phyloP scores from a whole-genome alignment of 1,284 basidiomycete species.

The Mycosarcoma maydis region DNA sequence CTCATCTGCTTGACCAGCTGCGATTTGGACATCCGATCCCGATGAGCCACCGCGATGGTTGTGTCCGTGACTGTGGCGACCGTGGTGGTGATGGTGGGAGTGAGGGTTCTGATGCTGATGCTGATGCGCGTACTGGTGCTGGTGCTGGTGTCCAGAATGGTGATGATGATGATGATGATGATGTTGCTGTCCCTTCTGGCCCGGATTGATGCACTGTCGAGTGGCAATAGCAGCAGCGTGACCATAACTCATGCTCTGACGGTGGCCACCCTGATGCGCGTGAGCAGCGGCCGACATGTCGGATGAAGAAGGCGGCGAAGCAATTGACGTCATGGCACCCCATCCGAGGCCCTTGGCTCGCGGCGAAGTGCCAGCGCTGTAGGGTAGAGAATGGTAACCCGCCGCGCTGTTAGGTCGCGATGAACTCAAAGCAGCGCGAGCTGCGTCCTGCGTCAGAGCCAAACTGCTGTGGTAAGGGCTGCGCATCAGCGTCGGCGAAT shows the following conservation, averaged over 20 bases:
- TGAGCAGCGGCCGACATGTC: constrained; percentile 1
- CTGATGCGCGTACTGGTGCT: constrained; percentile 12
- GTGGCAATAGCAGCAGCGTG: constrained; percentile 39
- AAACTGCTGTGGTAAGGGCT: constrained; percentile 43
- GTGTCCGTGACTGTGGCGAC: constrained; percentile 22
- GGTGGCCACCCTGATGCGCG: constrained; percentile 9
- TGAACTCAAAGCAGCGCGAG: constrained; percentile 31
- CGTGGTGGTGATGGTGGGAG: too few species aligned
- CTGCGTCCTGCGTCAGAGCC: constrained; percentile 41
- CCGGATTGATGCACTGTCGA: constrained; percentile 15
- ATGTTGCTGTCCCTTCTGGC: constrained; percentile 9
- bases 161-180: constrained; percentile 22
- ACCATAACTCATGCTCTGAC: constrained; percentile 45
- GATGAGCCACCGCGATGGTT: constrained; percentile 11
- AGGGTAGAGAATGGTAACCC: constrained; percentile 21
- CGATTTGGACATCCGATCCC: background rate
- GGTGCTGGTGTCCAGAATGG: constrained; percentile 23
- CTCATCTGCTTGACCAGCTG: background rate
- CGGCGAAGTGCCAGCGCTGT: constrained; percentile 52
- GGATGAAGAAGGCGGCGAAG: constrained; percentile 16
- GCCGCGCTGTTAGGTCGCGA: constrained; percentile 45
- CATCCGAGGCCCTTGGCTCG: constrained; percentile 55
- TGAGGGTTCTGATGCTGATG: constrained; percentile 23
- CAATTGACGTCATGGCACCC: constrained; percentile 57
- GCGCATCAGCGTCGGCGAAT: constrained; percentile 40